Base-by-base conservation (phyloP, 2,329 filamentous ascomycete species). In the Fusarium drepaniforme region DNA sequence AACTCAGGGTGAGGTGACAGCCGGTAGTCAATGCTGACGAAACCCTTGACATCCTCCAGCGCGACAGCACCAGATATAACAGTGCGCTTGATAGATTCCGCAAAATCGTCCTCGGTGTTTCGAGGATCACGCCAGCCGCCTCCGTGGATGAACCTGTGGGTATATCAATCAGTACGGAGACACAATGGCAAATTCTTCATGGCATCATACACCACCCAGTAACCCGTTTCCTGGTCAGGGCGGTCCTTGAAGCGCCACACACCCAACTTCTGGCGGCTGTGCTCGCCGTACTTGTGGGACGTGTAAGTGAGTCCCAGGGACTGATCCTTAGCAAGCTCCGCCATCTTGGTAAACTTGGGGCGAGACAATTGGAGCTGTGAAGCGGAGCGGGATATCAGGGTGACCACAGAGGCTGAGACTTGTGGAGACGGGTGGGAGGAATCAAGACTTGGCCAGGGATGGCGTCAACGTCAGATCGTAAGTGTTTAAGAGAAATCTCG, bases 11-110 rank as follows among this genome's bases (percentile, higher is more conserved):
- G 79, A 6, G 88, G 85, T 0, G 89, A 91, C 66, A 93, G 88
- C 11, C 90, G 86, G 82, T 93, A 93, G 78, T 91, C 89, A 67
- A 93, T 82, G 53, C 91, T 92, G 33, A 91, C 89, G 78, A 93
- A 89, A 69, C 89, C 92, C 25, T 89, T 88, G 67, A 94, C 84
- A 59, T 82, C 80, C 30, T 81, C 70, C 11, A 67, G 69, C 23
- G 76, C 64, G 33, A 78, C 70, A 30, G 80, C 70, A 33, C 75
- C 73, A 7, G 76, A 78, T n/a, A 76, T 70, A 56, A 86, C 77
- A 68, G 90, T 81, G 40, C 81, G 78, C 67, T 83, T 80, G 60
- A 90, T 84, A 60, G 85, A 83, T 5, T 87, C 82, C 30, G 80
- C 71, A 75, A 90, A 89, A 66, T 85, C 85, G 62, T 84, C 77